These are phyloP conservation scores for Blepharisma japonicum DNA, from an alignment of 73 alveolate genomes.

Conservation along the genomic window DNA sequence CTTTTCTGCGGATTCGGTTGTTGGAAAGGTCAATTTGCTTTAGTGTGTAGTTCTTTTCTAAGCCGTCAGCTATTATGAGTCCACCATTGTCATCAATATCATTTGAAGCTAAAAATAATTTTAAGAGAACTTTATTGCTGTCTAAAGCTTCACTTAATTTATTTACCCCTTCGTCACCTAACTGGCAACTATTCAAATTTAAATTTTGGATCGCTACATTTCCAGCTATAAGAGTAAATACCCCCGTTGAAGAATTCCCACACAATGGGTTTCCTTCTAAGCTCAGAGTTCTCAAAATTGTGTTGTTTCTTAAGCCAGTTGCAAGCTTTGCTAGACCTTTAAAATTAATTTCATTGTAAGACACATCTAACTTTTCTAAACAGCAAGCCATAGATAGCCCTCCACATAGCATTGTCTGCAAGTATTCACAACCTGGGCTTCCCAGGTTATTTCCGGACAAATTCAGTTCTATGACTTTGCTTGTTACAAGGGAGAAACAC, in stretches of 20 bases:
- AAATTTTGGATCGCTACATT: too few species aligned
- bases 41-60: neutral
- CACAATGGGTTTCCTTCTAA: neutral
- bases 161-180: too few species aligned
- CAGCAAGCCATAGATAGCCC: slow-evolving; percentile 15
- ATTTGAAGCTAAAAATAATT: too few species aligned
- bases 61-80: too few species aligned
- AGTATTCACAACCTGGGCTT: slow-evolving; percentile 40
- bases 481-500: slow-evolving; percentile 32
- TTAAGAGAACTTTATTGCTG: too few species aligned
- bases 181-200: too few species aligned
- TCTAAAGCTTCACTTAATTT: too few species aligned
- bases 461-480: slow-evolving; percentile 41
- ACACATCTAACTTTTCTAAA: slow-evolving; percentile 37
- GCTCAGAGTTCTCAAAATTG: neutral
- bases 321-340: slow-evolving; percentile 48
- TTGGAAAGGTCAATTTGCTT: neutral
- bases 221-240: too few species aligned
- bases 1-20: neutral
- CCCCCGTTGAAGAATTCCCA: too few species aligned
- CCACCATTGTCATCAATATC: too few species aligned
- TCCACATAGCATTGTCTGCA: slow-evolving; percentile 26
- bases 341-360: slow-evolving; percentile 45
- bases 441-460: slow-evolving; percentile 49
- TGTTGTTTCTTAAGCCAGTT: slow-evolving; percentile 6